Base-by-base conservation (phyloP, 2,329 filamentous ascomycete species). In the Stagonosporopsis cucurbitacearum region DNA sequence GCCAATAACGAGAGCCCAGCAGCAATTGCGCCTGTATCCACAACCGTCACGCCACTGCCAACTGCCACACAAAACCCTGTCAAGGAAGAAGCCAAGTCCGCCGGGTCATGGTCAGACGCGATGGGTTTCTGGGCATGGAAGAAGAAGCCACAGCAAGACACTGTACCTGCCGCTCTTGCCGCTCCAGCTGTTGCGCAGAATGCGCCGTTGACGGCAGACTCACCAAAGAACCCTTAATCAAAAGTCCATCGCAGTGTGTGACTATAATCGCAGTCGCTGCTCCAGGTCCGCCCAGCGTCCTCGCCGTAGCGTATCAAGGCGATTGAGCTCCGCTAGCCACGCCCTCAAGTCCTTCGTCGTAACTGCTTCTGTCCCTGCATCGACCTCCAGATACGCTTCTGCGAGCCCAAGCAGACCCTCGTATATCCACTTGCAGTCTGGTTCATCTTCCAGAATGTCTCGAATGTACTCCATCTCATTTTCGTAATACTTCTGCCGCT, bases 381-480 rank as follows among this genome's bases (percentile, higher is more conserved):
- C 76, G 6, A 80, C 57, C 65, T 82, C 82, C 57, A 90, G 68
- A 51, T 80, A 81, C n/a, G 89, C 74, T 28, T 88, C 70, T 1
- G 88, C 87, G 69, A 91, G 92, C 59, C 91, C 86, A 22, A 98
- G 82, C 46, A 98, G 79, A 5, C 89, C 89, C 75, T 96, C 91
- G 70, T 96, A 96, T 40, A 96, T 90, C 85, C 92, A 95, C 76
- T 96, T 96, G 73, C 86, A 88, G 66, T 89, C 86, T 62, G 86
- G 81, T 4, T 84, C 93, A 60, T 84, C 85, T 57, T 86, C 83
- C 20, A 86, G 73, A 71, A 88, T 84, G 19, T 87, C 85, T 84
- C 84, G 84, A 58, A 97, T 87, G 52, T 86, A 86, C n/a, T 86
- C 84, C 20, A 96, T 83, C 72, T 97, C 92, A 26, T 82, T 78